phyloP scores from a whole-genome alignment of 2,329 filamentous ascomycete species.

The Penicillium sp. region DNA sequence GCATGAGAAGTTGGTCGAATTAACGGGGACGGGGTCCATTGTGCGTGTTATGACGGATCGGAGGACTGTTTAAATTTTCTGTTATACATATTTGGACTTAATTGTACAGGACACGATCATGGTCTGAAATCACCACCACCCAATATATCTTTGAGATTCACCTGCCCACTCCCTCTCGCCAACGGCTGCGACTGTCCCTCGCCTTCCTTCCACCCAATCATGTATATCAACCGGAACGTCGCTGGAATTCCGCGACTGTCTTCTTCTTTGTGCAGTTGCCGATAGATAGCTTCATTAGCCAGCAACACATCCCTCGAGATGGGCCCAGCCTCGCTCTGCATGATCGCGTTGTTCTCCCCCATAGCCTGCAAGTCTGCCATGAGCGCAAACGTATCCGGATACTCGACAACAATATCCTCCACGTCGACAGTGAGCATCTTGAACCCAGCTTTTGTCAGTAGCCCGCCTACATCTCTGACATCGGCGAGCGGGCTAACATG shows the following conservation, averaged over 20 bases:
- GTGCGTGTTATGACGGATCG: conserved; percentile 96
- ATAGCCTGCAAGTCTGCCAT: conserved; percentile 96
- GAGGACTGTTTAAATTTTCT: conserved; percentile 70
- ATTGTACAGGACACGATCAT: conserved; percentile 19
- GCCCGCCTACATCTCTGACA: conserved; percentile 85
- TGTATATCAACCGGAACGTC: conserved; percentile 94
- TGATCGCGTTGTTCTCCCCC: conserved; percentile 90
- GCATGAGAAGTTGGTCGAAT: conserved; percentile 98
- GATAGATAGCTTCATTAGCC: conserved; percentile 87
- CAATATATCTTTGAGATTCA: conserved; percentile 85
- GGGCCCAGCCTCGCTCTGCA: conserved; percentile 79
- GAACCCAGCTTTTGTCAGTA: conserved; percentile 87
- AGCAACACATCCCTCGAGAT: conserved; percentile 83
- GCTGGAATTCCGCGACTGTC: conserved; percentile 73
- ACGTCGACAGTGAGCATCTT: conserved; percentile 96
- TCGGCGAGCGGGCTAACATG: conserved; percentile 92
- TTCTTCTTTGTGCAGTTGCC: conserved; percentile 80
- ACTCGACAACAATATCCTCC: conserved; percentile 96
- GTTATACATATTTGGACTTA: conserved; percentile 9
- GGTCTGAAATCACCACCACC: conserved; percentile 50
- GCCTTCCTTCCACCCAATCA: conserved; percentile 97
- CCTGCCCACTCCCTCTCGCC: conserved; percentile 79
- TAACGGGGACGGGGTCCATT: conserved; percentile 90
- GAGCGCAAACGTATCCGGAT: conserved; percentile 83
- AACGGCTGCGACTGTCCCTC: conserved; percentile 79